These are phyloP conservation scores for Stropharia rugosoannulata DNA, from an alignment of 768 basidiomycete species.

Conservation along the genomic window DNA sequence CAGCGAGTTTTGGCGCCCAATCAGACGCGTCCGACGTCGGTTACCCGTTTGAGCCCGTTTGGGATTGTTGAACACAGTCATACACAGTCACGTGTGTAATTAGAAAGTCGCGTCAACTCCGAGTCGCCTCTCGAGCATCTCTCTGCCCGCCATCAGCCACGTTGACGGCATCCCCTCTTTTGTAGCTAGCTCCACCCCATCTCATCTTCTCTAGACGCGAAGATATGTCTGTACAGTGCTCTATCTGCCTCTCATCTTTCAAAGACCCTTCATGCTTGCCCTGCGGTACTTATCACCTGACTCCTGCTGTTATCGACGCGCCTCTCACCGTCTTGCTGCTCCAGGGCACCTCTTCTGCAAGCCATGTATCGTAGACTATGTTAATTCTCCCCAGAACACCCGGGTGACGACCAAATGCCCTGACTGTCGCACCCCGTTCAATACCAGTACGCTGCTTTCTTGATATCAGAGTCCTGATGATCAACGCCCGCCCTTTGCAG, in stretches of 20 bases:
- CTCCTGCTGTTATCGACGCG: background rate
- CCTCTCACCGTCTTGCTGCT: background rate
- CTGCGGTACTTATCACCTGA: constrained; percentile 45
- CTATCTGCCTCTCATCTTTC: constrained; percentile 53
- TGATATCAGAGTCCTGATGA: background rate
- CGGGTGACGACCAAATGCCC: constrained; percentile 51
- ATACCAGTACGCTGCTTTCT: constrained; percentile 38
- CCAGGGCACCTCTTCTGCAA: constrained; percentile 67
- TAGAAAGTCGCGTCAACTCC: background rate
- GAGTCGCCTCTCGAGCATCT: background rate
- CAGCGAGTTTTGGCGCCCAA: background rate
- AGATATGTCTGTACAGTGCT: constrained; percentile 39
- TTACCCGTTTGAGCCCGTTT: background rate
- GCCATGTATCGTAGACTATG: constrained; percentile 47
- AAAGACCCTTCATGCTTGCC: constrained; percentile 58
- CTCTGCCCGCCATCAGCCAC: background rate
- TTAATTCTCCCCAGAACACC: constrained; percentile 32
- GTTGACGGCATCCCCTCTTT: background rate
- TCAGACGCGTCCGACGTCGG: background rate
- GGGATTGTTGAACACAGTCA: background rate
- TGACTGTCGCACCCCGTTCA: constrained; percentile 54
- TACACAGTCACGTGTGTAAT: background rate
- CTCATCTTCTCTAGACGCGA: background rate
- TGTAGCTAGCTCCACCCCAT: background rate
- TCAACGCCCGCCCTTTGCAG: constrained; percentile 13